A percentile compares a stretch with the other conserved stretches of the same genome.
Evolutionary conservation across 495 filamentous ascomycete species (phyloP).

Genomic region (Staphylotrichum tortipilum): DNA sequence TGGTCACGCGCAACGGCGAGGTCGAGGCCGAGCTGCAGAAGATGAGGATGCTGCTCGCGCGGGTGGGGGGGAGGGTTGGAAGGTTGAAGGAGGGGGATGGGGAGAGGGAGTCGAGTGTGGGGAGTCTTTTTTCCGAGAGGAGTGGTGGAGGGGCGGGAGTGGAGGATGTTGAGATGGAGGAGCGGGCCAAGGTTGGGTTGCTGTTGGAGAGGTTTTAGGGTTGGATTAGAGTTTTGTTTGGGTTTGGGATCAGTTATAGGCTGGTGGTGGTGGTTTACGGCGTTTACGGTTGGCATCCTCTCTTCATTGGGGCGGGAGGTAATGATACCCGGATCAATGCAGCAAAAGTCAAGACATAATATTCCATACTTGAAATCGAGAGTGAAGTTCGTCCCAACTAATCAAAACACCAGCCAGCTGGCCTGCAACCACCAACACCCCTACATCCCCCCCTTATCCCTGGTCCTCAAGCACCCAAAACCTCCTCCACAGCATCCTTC

Average conservation of each 20-base stretch:
- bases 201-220: slow-evolving; percentile 30
- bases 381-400: too few species aligned
- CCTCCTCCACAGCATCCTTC: slow-evolving; percentile 36
- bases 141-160: neutral
- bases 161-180: slow-evolving; percentile 27
- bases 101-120: slow-evolving; percentile 10
- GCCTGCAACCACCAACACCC: slow-evolving; percentile 15
- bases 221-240: neutral
- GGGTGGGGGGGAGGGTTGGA: slow-evolving; percentile 55
- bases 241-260: neutral
- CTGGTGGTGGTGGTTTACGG: neutral
- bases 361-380: too few species aligned
- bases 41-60: slow-evolving; percentile 65
- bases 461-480: neutral
- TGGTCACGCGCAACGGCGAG: slow-evolving; percentile 66
- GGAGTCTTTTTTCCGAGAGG: slow-evolving; percentile 2
- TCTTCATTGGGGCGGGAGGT: neutral
- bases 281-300: neutral
- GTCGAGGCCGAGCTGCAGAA: slow-evolving; percentile 63
- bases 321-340: neutral
- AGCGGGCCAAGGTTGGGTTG: slow-evolving; percentile 33
- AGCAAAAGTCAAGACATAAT: too few species aligned
- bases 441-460: neutral
- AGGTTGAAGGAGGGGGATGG: slow-evolving; percentile 17
- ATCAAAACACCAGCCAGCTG: too few species aligned